A percentile compares a stretch with the other conserved stretches of the same genome.
Evolutionary conservation across 441 rosid genomes (phyloP).

Genomic region (Erysimum cheiri): DNA sequence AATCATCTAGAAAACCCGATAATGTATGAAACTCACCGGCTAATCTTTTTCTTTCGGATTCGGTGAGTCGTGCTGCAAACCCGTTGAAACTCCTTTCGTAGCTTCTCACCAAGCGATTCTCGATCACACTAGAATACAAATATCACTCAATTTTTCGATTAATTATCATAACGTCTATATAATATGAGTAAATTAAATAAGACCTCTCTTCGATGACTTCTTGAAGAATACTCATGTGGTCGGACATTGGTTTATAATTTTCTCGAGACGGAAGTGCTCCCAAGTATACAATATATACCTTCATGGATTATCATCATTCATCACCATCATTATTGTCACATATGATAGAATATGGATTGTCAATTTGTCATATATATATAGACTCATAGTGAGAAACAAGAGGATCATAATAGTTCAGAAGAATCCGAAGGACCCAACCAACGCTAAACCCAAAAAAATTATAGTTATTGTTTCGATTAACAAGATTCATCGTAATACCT

Average conservation of each 20-base stretch:
- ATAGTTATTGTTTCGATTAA: background rate
- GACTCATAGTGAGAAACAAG: background rate
- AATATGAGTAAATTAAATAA: too few relatives aligned
- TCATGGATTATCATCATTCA: conserved; percentile 4
- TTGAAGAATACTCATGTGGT: conserved; percentile 51
- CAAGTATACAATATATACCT: conserved; percentile 64
- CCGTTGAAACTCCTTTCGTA: conserved; percentile 51
- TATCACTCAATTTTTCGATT: too few relatives aligned
- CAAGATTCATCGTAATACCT: background rate
- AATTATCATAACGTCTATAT: background rate
- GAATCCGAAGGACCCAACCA: too few relatives aligned
- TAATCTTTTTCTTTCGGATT: conserved; percentile 22
- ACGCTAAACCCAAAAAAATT: background rate
- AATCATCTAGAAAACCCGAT: background rate
- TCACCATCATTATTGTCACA: conserved; percentile 3
- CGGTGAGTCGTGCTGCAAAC: conserved; percentile 29
- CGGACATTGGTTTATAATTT: conserved; percentile 40
- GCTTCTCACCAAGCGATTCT: conserved; percentile 51
- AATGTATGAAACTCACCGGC: conserved; percentile 26
- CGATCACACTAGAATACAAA: conserved; percentile 1
- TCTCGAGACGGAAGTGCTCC: conserved; percentile 54
- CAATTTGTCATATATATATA: background rate
- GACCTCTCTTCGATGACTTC: conserved; percentile 42
- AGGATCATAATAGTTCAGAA: background rate
- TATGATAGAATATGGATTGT: background rate